Conservation (phyloP, 192 early-diverging fungal genomes). For the Coemansia sp. region DNA sequence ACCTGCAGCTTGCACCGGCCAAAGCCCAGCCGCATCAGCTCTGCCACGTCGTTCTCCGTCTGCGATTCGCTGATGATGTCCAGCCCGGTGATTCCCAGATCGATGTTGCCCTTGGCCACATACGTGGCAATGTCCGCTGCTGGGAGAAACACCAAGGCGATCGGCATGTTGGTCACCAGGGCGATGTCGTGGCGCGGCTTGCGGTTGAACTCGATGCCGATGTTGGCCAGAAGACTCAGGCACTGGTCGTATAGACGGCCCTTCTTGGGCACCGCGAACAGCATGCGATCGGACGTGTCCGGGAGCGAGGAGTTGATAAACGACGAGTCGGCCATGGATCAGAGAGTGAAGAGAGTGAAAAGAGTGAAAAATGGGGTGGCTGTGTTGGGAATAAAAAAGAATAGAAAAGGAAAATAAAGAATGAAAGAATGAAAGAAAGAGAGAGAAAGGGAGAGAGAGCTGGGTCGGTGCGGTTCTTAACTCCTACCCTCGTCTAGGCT, state of each 20-base stretch:
- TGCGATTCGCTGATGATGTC: slow-evolving; percentile 91
- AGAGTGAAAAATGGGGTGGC: background rate
- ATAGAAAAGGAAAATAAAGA: background rate
- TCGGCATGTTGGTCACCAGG: slow-evolving; percentile 86
- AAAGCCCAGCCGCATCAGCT: slow-evolving; percentile 82
- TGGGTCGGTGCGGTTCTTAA: no score
- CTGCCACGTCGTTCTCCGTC: slow-evolving; percentile 66
- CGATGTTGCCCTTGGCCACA: slow-evolving; percentile 93
- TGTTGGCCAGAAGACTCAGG: slow-evolving; percentile 76
- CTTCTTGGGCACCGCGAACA: slow-evolving; percentile 99
- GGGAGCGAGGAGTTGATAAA: slow-evolving; percentile 45
- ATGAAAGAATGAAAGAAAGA: background rate
- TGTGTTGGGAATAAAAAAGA: background rate
- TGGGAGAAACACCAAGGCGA: slow-evolving; percentile 93
- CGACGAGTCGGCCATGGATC: slow-evolving; percentile 16
- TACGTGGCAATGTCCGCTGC: slow-evolving; percentile 96
- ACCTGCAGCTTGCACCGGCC: slow-evolving; percentile 92
- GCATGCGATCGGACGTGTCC: slow-evolving; percentile 64
- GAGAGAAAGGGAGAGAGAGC: background rate
- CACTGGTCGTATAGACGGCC: slow-evolving; percentile 93
- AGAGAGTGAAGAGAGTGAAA: background rate
- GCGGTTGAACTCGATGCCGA: slow-evolving; percentile 95
- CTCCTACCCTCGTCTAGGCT: no score
- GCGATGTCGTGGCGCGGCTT: slow-evolving; percentile 97
- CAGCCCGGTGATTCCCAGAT: slow-evolving; percentile 95